Conservation (phyloP, 2,329 filamentous ascomycete species). For the Stagonosporopsis chrysanthemi region DNA sequence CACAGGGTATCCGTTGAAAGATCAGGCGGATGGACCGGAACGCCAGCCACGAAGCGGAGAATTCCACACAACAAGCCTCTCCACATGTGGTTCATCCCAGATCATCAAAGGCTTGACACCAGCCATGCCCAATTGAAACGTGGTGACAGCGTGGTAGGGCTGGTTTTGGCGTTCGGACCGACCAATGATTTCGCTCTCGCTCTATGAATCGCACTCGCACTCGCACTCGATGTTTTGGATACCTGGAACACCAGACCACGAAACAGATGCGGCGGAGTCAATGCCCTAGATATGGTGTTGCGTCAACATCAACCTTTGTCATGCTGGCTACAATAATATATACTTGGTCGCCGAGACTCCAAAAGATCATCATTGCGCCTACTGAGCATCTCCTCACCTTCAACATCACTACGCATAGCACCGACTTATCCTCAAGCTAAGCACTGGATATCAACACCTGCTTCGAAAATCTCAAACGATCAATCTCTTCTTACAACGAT, state of each 20-base stretch:
- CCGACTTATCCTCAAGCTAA: background rate
- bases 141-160: constrained; percentile 6
- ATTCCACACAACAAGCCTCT: constrained; percentile 2
- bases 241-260: constrained; percentile 18
- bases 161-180: constrained; percentile 10
- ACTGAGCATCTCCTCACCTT: background rate
- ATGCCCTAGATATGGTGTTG: constrained; percentile 1
- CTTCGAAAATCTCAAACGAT: background rate
- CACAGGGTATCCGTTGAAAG: background rate
- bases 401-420: background rate
- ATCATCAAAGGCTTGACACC: background rate
- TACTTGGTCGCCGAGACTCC: background rate
- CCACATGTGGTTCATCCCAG: background rate
- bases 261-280: constrained; percentile 18
- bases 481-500: background rate
- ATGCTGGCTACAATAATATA: constrained; percentile 6
- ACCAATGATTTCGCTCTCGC: constrained; percentile 12
- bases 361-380: background rate
- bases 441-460: background rate
- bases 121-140: background rate
- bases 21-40: constrained; percentile 2
- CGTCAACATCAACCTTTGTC: background rate
- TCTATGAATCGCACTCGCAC: constrained; percentile 15
- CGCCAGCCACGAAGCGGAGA: constrained; percentile 6
- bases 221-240: constrained; percentile 13